Base-by-base conservation (phyloP, 306 rosid species). In the Betula pendula region DNA sequence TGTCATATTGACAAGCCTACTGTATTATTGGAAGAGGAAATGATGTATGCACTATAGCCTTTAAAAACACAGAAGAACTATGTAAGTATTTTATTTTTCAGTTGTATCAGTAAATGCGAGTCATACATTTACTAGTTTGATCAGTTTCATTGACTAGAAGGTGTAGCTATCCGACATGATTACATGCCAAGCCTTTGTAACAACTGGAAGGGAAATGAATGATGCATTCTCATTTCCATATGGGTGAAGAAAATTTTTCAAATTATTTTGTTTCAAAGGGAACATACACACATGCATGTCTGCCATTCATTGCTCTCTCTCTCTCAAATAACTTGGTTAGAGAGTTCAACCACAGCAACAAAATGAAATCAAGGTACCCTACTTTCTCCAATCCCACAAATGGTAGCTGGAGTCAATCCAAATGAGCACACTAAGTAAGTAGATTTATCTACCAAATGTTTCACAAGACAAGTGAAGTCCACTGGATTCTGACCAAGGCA, bases 1-100 rank as follows among this genome's bases (percentile, higher is more conserved):
- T 58, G 19, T 58, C 16, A 13, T 5, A 58, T 58, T 25, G 33
- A 58, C 65, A 58, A 58, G 9, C 38, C 65, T 58, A 22, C 14
- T 58, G 8, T 55, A 55, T 55, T 55, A 55, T 55, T 22, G 62
- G 62, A 55, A 20, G 62, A 25, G 62, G 62, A 55, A 47, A 47
- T 47, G 5, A 47, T 47, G 50, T 47, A 55, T 8, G 62, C 62
- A 55, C 4, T 55, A 25, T 22, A 22, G 62, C 20, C n/a, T 55
- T 25, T 55, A 55, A 55, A 55, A 20, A 55, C 62, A 55, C 8
- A 29, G 62, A 55, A 25, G 31, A 55, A 22, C 20, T 22, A 12
- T 22, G 8, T 55, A 55, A 55, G 8, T 15, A 55, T 55, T 55
- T 8, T 55, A 55, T 55, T 55, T 55, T 55, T 55, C 31, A 9